Conservation (phyloP, 768 basidiomycete genomes). For the Xerocomus brunneocitrinus region DNA sequence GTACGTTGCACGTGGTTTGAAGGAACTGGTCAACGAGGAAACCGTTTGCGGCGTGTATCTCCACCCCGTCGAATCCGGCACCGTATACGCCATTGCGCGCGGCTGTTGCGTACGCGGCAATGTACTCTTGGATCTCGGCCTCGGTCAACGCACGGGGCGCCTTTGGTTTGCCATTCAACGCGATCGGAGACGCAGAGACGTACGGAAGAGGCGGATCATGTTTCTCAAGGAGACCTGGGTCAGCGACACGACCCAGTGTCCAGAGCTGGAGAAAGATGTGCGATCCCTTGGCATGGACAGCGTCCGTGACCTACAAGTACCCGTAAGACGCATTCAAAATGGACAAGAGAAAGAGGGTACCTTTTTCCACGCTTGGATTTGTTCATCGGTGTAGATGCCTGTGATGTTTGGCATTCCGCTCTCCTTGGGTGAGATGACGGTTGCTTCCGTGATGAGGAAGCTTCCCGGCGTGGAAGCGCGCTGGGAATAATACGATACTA, state of each 20-base stretch:
- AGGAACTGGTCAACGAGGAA: constrained; percentile 57
- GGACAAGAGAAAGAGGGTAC: constrained; percentile 15
- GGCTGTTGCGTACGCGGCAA: constrained; percentile 27
- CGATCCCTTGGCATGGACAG: constrained; percentile 49
- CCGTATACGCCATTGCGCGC: constrained; percentile 32
- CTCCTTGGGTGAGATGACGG: constrained; percentile 45
- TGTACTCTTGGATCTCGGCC: constrained; percentile 32
- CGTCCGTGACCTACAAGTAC: constrained; percentile 43
- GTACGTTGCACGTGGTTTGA: constrained; percentile 23
- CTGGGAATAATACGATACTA: constrained; percentile 44
- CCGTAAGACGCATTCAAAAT: neutral
- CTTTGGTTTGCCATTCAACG: constrained; percentile 9
- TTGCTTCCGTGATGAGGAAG: constrained; percentile 49
- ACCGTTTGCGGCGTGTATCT: constrained; percentile 40
- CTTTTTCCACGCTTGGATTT: constrained; percentile 48
- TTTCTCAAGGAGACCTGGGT: constrained; percentile 30
- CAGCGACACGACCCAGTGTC: constrained; percentile 51
- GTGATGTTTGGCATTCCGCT: constrained; percentile 42
- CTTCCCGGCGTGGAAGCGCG: constrained; percentile 44
- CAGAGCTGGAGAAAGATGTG: constrained; percentile 27
- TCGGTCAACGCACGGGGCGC: constrained; percentile 17
- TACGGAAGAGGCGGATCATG: constrained; percentile 32
- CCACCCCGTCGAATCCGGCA: constrained; percentile 45
- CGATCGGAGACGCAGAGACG: constrained; percentile 33
- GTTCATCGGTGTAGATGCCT: constrained; percentile 33